Conservation (phyloP, 2,329 filamentous ascomycete species). For the Immersiporthe knoxdaviesiana region DNA sequence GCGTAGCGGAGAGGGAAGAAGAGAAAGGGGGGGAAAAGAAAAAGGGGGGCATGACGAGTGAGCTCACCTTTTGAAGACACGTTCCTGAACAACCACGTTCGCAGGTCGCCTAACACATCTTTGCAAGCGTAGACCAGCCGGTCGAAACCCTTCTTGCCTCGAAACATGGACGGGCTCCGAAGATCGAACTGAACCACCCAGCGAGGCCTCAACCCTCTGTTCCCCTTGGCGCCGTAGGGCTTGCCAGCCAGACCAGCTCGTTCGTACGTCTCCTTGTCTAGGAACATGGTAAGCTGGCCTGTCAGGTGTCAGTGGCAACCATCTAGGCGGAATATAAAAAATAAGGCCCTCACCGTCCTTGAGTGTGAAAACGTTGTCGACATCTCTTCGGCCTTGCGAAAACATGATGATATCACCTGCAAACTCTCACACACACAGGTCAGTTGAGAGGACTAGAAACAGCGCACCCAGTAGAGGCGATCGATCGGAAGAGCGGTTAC, state of each 20-base stretch:
- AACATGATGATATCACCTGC: slow-evolving; percentile 81
- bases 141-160: slow-evolving; percentile 82
- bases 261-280: slow-evolving; percentile 83
- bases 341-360: slow-evolving; percentile 58
- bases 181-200: slow-evolving; percentile 81
- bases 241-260: slow-evolving; percentile 78
- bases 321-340: slow-evolving; percentile 13
- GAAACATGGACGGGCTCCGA: slow-evolving; percentile 73
- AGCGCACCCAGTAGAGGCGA: slow-evolving; percentile 38
- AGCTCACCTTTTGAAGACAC: slow-evolving; percentile 51
- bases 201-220: slow-evolving; percentile 65
- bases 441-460: background rate
- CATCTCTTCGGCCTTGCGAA: slow-evolving; percentile 72
- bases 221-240: slow-evolving; percentile 62
- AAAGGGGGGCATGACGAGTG: background rate
- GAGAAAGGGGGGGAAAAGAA: too few relatives aligned
- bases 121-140: slow-evolving; percentile 77
- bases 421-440: background rate
- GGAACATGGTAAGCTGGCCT: slow-evolving; percentile 75
- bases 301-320: slow-evolving; percentile 9
- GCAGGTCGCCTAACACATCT: slow-evolving; percentile 69
- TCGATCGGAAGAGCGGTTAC: slow-evolving; percentile 43
- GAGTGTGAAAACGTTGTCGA: slow-evolving; percentile 74
- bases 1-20: background rate
- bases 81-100: slow-evolving; percentile 81